Evolutionary conservation across 2,329 filamentous ascomycete species (phyloP).

Genomic region (Botrytis fragariae): DNA sequence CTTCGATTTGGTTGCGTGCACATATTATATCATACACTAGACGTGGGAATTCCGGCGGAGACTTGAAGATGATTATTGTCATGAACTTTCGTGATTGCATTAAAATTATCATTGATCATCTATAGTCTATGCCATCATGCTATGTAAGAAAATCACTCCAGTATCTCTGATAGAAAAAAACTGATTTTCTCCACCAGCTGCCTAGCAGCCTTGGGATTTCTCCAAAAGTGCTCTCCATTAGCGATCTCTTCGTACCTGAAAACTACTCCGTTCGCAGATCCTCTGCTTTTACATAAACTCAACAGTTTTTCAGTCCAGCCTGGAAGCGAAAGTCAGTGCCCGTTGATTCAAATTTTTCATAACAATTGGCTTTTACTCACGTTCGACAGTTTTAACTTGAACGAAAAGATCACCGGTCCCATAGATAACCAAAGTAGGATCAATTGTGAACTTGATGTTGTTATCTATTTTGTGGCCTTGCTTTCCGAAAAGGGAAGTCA

Average conservation of each 20-base stretch:
- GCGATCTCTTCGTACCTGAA: slow-evolving; percentile 9
- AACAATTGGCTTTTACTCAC: background rate
- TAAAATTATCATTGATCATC: background rate
- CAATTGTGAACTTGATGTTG: slow-evolving; percentile 55
- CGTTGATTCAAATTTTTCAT: background rate
- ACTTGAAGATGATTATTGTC: background rate
- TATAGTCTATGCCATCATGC: background rate
- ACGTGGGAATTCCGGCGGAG: background rate
- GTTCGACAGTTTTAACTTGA: slow-evolving; percentile 58
- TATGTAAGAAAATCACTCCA: background rate
- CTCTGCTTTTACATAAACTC: background rate
- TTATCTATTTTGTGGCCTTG: slow-evolving; percentile 32
- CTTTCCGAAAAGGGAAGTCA: slow-evolving; percentile 29
- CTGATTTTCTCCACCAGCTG: background rate
- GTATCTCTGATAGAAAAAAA: background rate
- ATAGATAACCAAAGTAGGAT: slow-evolving; percentile 67
- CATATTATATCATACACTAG: background rate
- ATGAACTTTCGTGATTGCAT: background rate
- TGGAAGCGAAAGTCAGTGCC: background rate
- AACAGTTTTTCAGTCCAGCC: slow-evolving; percentile 14
- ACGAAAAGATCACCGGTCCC: slow-evolving; percentile 76
- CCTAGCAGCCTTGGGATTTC: background rate
- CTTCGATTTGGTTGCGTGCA: background rate
- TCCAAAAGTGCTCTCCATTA: slow-evolving; percentile 19
- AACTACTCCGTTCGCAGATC: background rate